A percentile compares a stretch with the other conserved stretches of the same genome.
These are phyloP conservation scores for Ziziphus jujuba DNA, from an alignment of 306 rosid genomes.

Conservation along the genomic window DNA sequence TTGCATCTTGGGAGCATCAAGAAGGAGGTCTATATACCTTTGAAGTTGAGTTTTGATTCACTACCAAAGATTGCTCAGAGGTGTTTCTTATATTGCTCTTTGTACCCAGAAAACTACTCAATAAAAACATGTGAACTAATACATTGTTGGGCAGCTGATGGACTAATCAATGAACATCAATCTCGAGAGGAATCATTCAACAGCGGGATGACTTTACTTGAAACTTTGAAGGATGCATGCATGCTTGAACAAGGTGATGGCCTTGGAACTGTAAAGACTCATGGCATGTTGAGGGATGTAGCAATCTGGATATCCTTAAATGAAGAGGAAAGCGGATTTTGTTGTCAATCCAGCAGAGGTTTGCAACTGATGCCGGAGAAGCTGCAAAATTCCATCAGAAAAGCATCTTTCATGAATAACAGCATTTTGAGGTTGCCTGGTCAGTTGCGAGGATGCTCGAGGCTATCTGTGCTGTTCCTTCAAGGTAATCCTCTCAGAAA, in stretches of 20 bases:
- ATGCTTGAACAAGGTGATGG: slow-evolving; percentile 19
- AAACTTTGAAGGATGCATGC: slow-evolving; percentile 26
- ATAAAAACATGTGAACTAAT: slow-evolving; percentile 21
- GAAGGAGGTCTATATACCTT: slow-evolving; percentile 11
- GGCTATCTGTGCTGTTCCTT: slow-evolving; percentile 13
- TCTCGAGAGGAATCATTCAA: slow-evolving; percentile 18
- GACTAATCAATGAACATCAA: slow-evolving; percentile 15
- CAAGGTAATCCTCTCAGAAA: slow-evolving; percentile 10
- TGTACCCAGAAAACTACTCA: slow-evolving; percentile 19
- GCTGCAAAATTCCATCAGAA: not conserved
- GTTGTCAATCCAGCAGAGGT: not conserved
- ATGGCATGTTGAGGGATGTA: slow-evolving; percentile 16
- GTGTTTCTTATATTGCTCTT: slow-evolving; percentile 23
- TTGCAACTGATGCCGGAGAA: slow-evolving; percentile 10
- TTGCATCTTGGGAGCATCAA: not conserved
- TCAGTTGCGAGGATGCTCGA: not conserved
- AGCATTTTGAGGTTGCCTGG: slow-evolving; percentile 1
- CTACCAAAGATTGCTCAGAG: slow-evolving; percentile 4
- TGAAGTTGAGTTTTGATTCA: slow-evolving; percentile 19
- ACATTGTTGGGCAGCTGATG: slow-evolving; percentile 10
- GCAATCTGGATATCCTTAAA: slow-evolving; percentile 19
- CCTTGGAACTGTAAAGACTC: slow-evolving; percentile 10
- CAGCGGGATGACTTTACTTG: slow-evolving; percentile 20
- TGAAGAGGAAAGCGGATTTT: slow-evolving; percentile 11
- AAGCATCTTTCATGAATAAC: slow-evolving; percentile 20